Conservation (phyloP, 2,329 filamentous ascomycete species). For the Fusarium burgessii region DNA sequence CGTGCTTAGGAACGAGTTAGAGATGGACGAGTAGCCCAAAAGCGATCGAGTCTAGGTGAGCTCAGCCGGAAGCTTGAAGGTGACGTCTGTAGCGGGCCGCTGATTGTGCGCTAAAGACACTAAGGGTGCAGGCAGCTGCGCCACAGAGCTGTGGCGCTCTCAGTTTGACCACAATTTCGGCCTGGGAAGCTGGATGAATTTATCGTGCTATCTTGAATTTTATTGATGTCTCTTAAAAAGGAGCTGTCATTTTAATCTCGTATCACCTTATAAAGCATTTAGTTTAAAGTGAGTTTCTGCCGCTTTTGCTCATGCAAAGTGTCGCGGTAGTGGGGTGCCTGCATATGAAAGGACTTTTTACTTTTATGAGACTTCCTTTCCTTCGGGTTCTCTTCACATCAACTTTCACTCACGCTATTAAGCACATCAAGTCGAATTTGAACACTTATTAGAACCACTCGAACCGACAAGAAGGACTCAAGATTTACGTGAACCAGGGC, state of each 20-base stretch:
- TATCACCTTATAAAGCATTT: background rate
- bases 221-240: background rate
- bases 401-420: background rate
- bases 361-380: conserved; percentile 7
- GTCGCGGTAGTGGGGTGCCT: conserved; percentile 12
- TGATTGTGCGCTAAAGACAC: conserved; percentile 4
- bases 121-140: conserved; percentile 21
- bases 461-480: background rate
- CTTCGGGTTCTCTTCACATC: background rate
- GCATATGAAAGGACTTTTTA: conserved; percentile 13
- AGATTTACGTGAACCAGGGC: background rate
- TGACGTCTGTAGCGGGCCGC: conserved; percentile 38
- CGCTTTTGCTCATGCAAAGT: background rate
- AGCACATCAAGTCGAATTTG: background rate
- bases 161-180: background rate
- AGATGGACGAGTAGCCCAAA: conserved; percentile 33
- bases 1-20: conserved; percentile 32
- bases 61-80: conserved; percentile 10
- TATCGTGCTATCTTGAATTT: background rate
- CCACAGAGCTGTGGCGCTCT: conserved; percentile 32
- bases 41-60: conserved; percentile 12
- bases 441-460: background rate
- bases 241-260: too few species aligned
- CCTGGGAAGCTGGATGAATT: background rate
- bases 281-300: background rate